A percentile compares a stretch with the other conserved stretches of the same genome.
Conservation (phyloP, 2,329 filamentous ascomycete genomes). For the Pestalotiopsis sp. region DNA sequence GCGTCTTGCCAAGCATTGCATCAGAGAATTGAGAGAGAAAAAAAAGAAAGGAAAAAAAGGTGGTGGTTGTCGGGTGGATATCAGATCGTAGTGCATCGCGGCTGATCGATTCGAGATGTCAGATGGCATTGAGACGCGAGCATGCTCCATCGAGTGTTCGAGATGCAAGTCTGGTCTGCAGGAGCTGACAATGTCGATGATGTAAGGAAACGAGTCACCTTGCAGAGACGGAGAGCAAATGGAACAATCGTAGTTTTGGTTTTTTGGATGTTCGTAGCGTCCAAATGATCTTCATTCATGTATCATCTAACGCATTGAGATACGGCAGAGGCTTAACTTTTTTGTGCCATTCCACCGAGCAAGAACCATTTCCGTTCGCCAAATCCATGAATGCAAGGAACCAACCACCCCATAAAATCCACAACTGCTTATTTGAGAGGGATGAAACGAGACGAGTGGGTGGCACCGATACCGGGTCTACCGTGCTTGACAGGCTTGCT, state of each 20-base stretch:
- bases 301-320: slow-evolving; percentile 48
- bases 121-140: no score
- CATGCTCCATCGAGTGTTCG: no score
- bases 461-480: slow-evolving; percentile 99
- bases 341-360: slow-evolving; percentile 39
- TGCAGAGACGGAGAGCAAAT: background rate
- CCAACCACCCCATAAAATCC: slow-evolving; percentile 44
- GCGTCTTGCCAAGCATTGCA: no score
- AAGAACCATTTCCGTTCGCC: slow-evolving; percentile 60
- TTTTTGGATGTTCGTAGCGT: slow-evolving; percentile 6
- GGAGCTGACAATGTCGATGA: background rate
- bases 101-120: no score
- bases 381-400: slow-evolving; percentile 62
- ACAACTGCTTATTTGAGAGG: slow-evolving; percentile 93
- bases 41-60: no score
- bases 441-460: slow-evolving; percentile 99
- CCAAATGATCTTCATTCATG: slow-evolving; percentile 43
- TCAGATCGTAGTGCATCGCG: no score
- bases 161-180: no score
- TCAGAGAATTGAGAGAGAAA: no score
- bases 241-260: background rate
- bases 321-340: slow-evolving; percentile 39
- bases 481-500: slow-evolving; percentile 99
- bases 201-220: background rate
- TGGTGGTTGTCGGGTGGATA: no score